These are phyloP conservation scores for Cordyceps fumosorosea DNA, from an alignment of 2,329 filamentous ascomycete species.

Conservation along the genomic window DNA sequence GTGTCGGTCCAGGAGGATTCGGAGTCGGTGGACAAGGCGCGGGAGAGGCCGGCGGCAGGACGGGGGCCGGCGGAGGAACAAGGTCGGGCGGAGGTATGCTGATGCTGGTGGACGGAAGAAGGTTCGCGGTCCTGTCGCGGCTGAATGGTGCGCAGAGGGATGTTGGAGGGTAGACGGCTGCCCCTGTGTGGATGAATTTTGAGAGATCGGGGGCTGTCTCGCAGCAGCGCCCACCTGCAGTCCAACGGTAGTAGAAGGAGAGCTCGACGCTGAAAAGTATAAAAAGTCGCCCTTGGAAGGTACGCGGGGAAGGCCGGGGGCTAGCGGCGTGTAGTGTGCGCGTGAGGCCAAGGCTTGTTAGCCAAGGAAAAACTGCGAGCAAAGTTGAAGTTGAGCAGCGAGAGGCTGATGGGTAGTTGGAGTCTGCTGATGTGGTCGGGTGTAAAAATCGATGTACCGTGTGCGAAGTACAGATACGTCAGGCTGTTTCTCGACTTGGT, in stretches of 20 bases:
- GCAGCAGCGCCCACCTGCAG: slow-evolving; percentile 65
- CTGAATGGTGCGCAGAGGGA: slow-evolving; percentile 74
- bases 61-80: slow-evolving; percentile 37
- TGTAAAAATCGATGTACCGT: neutral
- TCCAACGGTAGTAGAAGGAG: neutral
- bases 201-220: slow-evolving; percentile 67
- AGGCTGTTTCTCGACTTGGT: neutral
- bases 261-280: slow-evolving; percentile 5
- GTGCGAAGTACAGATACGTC: neutral
- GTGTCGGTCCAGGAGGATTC: slow-evolving; percentile 85
- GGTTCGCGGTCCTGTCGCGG: slow-evolving; percentile 26
- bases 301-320: neutral
- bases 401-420: neutral
- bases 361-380: neutral
- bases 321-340: neutral
- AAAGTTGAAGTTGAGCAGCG: neutral
- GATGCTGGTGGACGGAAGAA: slow-evolving; percentile 31
- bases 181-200: slow-evolving; percentile 75
- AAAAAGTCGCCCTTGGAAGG: neutral
- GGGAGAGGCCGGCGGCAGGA: slow-evolving; percentile 29
- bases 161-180: slow-evolving; percentile 70
- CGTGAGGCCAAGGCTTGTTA: neutral
- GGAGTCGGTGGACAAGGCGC: slow-evolving; percentile 46
- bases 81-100: slow-evolving; percentile 40
- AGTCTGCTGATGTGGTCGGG: slow-evolving; percentile 8